Conservation (phyloP, 257 asterid species). For the Primulina huaijiensis region DNA sequence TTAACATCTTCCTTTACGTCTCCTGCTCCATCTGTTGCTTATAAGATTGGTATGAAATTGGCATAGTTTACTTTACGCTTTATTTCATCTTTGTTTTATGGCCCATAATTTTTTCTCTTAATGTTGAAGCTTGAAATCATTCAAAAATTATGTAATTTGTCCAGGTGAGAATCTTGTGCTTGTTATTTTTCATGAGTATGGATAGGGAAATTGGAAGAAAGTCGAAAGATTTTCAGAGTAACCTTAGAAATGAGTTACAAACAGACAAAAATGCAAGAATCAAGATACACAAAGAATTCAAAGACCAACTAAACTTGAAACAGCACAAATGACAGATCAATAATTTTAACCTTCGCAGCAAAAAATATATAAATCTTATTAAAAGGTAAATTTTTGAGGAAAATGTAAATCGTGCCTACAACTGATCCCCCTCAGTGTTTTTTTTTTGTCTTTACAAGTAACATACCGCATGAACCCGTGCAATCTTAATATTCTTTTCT, state of each 20-base stretch:
- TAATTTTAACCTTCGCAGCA: constrained; percentile 24
- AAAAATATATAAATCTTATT: constrained; percentile 14
- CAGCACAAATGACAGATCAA: constrained; percentile 21
- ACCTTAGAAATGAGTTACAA: constrained; percentile 9
- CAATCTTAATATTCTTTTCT: constrained; percentile 81
- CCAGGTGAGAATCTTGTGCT: constrained; percentile 69
- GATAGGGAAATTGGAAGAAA: constrained; percentile 16
- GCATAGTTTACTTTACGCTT: constrained; percentile 15
- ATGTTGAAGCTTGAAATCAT: constrained; percentile 9
- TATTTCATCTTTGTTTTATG: not conserved
- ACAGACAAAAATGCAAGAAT: constrained; percentile 22
- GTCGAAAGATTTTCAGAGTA: constrained; percentile 3
- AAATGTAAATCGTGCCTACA: not conserved
- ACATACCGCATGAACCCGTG: constrained; percentile 86
- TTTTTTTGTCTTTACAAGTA: not conserved
- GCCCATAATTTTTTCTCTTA: not conserved
- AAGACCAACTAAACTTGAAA: constrained; percentile 19
- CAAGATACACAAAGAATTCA: constrained; percentile 10
- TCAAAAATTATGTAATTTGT: constrained; percentile 22
- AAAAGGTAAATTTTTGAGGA: not conserved
- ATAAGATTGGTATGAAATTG: constrained; percentile 58
- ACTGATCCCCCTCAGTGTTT: not conserved
- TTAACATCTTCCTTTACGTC: constrained; percentile 73
- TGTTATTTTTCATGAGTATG: constrained; percentile 11
- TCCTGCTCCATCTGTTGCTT: constrained; percentile 95